Base-by-base conservation (phyloP, 1,284 basidiomycete species). In the Leccinum subspadiceum region DNA sequence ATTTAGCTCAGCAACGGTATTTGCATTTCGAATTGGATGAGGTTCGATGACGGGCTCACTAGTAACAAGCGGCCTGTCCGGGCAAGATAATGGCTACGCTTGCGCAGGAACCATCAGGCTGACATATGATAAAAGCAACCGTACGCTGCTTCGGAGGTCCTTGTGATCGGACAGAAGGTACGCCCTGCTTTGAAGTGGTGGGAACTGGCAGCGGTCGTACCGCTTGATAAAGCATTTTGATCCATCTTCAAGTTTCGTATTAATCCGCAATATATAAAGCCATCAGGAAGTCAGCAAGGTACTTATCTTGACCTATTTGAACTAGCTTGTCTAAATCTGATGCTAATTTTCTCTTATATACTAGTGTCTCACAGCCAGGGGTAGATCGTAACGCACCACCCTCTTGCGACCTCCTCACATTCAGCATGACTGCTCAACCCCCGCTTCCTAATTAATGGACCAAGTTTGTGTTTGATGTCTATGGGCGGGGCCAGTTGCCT, bases 401-500 rank as follows among this genome's bases (percentile, higher is more conserved):
- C 37, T n/a, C 13, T 13, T 13, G 8, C 8, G n/a, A 39, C 37
- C 4, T 39, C 37, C 37, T 39, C n/a, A 17, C n/a, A 29, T 10
- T 29, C 46, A 53, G 15, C 17, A 74, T 74, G 73, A 67, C 68
- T 0, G 54, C 63, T 8, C 56, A 35, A 5, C 53, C 64, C 7
- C 66, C 65, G 0, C 62, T 62, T 37, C 63, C 62, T 10, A 37
- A 70, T 48, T 64, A 67, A 67, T 75, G 73, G 73, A 60, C 49
- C 31, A 15, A 70, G 39, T 74, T 64, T 49, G 17, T 73, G 31
- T 4, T 66, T 6, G 68, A 74, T 5, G 66, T 83, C 29, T 82
- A 84, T 60, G 26, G 20, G 3, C 66, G 70, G 17, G 73, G 72
- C 29, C 70, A 76, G 37, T 73, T 71, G 0, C 82, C 81, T 5